These are phyloP conservation scores for Marasmius tenuissimus DNA, from an alignment of 1,284 basidiomycete genomes.

Conservation along the genomic window DNA sequence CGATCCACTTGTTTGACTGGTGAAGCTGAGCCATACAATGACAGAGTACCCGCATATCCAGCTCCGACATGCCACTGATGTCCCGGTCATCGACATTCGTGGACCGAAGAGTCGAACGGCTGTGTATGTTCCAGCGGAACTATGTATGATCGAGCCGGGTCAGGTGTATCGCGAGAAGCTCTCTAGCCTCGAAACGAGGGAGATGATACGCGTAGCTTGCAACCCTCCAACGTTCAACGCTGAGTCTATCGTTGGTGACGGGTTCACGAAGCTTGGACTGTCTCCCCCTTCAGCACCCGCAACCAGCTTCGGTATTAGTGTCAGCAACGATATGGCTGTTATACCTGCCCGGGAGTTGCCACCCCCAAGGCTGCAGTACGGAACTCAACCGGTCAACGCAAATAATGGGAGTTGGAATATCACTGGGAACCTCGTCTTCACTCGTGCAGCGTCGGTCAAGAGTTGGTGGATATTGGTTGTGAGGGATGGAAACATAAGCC, in stretches of 20 bases:
- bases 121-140: conserved; percentile 60
- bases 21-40: neutral
- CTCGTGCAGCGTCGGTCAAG: conserved; percentile 43
- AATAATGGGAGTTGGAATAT: conserved; percentile 73
- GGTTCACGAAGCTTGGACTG: conserved; percentile 56
- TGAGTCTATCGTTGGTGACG: conserved; percentile 51
- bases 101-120: conserved; percentile 34
- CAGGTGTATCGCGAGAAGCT: conserved; percentile 57
- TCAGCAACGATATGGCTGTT: conserved; percentile 56
- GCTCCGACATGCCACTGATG: conserved; percentile 45
- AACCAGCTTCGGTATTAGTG: conserved; percentile 52
- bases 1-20: neutral
- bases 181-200: conserved; percentile 49
- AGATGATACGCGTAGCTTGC: conserved; percentile 68
- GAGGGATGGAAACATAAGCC: conserved; percentile 46
- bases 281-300: conserved; percentile 33
- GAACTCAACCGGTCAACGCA: conserved; percentile 40
- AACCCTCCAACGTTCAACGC: conserved; percentile 61
- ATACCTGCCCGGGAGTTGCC: conserved; percentile 63
- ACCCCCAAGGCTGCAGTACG: conserved; percentile 57
- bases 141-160: conserved; percentile 63
- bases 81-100: conserved; percentile 63
- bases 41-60: conserved; percentile 29
- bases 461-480: conserved; percentile 65
- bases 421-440: conserved; percentile 58